Evolutionary conservation across 2,329 filamentous ascomycete species (phyloP).

Genomic region (Dryadomyces quercus-mongolicae): DNA sequence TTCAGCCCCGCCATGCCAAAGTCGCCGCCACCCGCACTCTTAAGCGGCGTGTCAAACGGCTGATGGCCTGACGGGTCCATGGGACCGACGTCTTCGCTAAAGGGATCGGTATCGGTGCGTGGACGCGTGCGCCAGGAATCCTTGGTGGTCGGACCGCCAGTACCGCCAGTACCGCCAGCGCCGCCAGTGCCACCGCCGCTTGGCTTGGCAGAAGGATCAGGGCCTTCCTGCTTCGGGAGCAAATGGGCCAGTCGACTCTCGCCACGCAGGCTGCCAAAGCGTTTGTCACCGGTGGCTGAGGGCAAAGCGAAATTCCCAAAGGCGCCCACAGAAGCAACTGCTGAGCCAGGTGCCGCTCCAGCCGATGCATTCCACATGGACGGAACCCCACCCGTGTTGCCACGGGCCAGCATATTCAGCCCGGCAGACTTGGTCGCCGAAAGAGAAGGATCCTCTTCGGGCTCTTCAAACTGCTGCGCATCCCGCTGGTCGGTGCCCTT

Average conservation of each 20-base stretch:
- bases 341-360: constrained; percentile 45
- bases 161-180: background rate
- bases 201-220: background rate
- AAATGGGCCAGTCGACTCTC: constrained; percentile 81
- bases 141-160: background rate
- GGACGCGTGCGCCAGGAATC: constrained; percentile 46
- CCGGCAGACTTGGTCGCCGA: constrained; percentile 19
- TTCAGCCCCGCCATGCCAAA: constrained; percentile 51
- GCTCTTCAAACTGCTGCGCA: constrained; percentile 33
- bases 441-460: constrained; percentile 32
- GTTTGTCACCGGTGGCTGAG: constrained; percentile 55
- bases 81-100: constrained; percentile 52
- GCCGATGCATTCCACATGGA: constrained; percentile 32
- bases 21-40: constrained; percentile 33
- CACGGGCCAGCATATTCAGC: constrained; percentile 39
- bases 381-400: constrained; percentile 27
- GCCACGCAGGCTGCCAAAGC: constrained; percentile 55
- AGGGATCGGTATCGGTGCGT: constrained; percentile 64
- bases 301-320: constrained; percentile 84
- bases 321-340: constrained; percentile 49
- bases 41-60: constrained; percentile 40
- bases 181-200: background rate
- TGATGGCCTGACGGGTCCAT: constrained; percentile 25
- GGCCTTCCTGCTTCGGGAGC: constrained; percentile 37
- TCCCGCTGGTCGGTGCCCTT: constrained; percentile 43